Conservation (phyloP, 1,139 yeast genomes). For the Hyphopichia khmerensis region DNA sequence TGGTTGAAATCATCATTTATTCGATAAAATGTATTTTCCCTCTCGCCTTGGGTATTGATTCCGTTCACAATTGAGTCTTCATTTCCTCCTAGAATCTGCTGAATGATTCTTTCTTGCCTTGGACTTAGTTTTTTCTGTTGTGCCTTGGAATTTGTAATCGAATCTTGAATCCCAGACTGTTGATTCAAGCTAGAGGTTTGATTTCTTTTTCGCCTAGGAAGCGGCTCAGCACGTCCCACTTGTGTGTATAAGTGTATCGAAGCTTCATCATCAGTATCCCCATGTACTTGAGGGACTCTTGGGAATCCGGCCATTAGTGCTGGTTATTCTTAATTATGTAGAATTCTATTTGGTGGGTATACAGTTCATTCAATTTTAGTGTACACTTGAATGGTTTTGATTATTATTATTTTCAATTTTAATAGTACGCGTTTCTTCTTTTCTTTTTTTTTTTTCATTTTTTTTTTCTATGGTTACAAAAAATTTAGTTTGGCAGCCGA, state of each 20-base stretch:
- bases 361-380: too few relatives aligned
- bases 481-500: too few relatives aligned
- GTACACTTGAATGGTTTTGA: too few relatives aligned
- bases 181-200: not conserved
- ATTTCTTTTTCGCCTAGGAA: constrained; percentile 10
- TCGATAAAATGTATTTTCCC: constrained; percentile 3
- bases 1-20: constrained; percentile 11
- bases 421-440: too few relatives aligned
- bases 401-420: too few relatives aligned
- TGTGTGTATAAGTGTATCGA: constrained; percentile 40
- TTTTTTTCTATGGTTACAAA: too few relatives aligned
- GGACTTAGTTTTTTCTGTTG: constrained; percentile 6
- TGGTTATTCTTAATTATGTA: too few relatives aligned
- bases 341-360: too few relatives aligned
- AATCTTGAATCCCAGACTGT: constrained; percentile 12
- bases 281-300: constrained; percentile 34
- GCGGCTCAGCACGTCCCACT: constrained; percentile 42
- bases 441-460: too few relatives aligned
- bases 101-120: constrained; percentile 13
- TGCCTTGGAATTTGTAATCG: constrained; percentile 7
- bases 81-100: constrained; percentile 11
- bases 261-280: constrained; percentile 46
- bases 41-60: not conserved
- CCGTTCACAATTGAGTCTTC: constrained; percentile 4
- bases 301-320: constrained; percentile 37